Evolutionary conservation across 176 grass and related monocot species (phyloP).

Genomic region (Avena atlantica): DNA sequence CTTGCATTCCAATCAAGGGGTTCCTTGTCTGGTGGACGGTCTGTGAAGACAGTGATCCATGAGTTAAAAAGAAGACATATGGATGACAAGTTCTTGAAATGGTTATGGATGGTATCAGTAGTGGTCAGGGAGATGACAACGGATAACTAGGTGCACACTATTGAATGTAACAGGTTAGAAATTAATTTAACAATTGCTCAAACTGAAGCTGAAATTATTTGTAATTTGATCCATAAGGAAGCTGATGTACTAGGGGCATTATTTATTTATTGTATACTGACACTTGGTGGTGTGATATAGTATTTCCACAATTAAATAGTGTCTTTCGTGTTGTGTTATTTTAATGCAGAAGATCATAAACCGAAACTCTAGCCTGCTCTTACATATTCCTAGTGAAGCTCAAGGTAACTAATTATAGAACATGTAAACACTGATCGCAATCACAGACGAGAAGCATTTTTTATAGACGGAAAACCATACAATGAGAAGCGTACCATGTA

Average conservation of each 20-base stretch:
- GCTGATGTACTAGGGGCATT: not conserved
- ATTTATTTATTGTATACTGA: constrained; percentile 33
- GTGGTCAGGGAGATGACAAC: not conserved
- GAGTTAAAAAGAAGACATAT: constrained; percentile 41
- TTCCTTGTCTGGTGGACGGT: constrained; percentile 72
- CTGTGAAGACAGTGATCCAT: constrained; percentile 46
- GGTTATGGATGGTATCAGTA: constrained; percentile 3
- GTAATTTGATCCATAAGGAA: constrained; percentile 2
- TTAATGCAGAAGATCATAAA: not conserved
- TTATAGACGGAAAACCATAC: not conserved
- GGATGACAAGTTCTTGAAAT: constrained; percentile 25
- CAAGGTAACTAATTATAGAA: constrained; percentile 10
- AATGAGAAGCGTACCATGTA: constrained; percentile 63
- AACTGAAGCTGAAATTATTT: constrained; percentile 32
- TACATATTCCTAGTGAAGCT: constrained; percentile 15
- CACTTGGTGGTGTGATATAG: constrained; percentile 12
- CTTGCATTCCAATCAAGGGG: constrained; percentile 93
- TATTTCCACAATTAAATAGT: constrained; percentile 27
- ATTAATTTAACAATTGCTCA: constrained; percentile 25
- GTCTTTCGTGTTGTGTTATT: constrained; percentile 3
- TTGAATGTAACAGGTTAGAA: constrained; percentile 18
- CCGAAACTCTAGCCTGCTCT: constrained; percentile 13
- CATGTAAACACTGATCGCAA: constrained; percentile 37
- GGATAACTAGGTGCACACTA: not conserved
- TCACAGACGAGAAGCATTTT: not conserved